Percentiles rank a stretch among this genome's conserved stretches.
Conservation (phyloP, 2,329 filamentous ascomycete species). For the Onygena corvina region DNA sequence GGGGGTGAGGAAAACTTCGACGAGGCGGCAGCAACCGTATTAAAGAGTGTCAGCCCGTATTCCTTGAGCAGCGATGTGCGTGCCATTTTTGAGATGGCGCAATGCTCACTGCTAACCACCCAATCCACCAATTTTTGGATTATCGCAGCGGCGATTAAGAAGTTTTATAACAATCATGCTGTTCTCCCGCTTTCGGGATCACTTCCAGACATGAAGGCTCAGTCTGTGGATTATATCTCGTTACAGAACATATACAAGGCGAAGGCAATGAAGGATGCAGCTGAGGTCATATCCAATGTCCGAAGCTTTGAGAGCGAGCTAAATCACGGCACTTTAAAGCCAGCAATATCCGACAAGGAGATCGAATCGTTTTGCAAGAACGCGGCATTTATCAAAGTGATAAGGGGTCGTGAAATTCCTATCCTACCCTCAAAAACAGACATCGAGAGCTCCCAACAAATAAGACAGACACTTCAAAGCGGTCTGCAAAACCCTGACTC, state of each 20-base stretch:
- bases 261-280: slow-evolving; percentile 67
- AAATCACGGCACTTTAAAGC: slow-evolving; percentile 23
- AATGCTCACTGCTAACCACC: slow-evolving; percentile 37
- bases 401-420: slow-evolving; percentile 51
- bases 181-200: slow-evolving; percentile 73
- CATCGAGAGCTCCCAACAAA: slow-evolving; percentile 29
- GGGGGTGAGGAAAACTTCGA: slow-evolving; percentile 95
- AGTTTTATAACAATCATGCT: slow-evolving; percentile 61
- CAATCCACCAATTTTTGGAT: slow-evolving; percentile 67
- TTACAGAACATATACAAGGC: slow-evolving; percentile 87
- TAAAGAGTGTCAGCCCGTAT: slow-evolving; percentile 68
- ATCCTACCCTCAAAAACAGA: slow-evolving; percentile 32
- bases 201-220: slow-evolving; percentile 94
- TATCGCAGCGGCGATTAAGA: slow-evolving; percentile 65
- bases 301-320: slow-evolving; percentile 43
- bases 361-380: slow-evolving; percentile 93
- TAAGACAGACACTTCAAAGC: slow-evolving; percentile 33
- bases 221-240: slow-evolving; percentile 76
- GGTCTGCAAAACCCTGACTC: slow-evolving; percentile 40
- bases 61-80: slow-evolving; percentile 56
- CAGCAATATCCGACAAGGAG: slow-evolving; percentile 54
- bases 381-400: slow-evolving; percentile 79
- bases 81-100: slow-evolving; percentile 64
- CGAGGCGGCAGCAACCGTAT: slow-evolving; percentile 73
- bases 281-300: slow-evolving; percentile 58